phyloP scores from a whole-genome alignment of 1,139 yeast species.

The Lodderomyces orthopsilosis region DNA sequence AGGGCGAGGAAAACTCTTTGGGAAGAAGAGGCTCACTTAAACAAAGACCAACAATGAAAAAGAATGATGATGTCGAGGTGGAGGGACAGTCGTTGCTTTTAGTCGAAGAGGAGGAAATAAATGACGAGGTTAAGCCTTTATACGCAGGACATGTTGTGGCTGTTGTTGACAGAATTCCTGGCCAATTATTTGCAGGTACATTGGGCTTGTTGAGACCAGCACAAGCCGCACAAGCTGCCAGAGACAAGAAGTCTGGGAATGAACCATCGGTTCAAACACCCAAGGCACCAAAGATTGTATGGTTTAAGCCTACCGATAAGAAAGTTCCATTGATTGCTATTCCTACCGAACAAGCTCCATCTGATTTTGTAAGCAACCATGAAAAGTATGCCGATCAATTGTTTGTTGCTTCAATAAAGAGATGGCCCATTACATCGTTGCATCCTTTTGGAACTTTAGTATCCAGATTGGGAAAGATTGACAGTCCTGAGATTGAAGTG shows the following conservation, averaged over 20 bases:
- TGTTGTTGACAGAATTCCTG: constrained; percentile 94
- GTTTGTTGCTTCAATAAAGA: constrained; percentile 91
- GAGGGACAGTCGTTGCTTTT: constrained; percentile 92
- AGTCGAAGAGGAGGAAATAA: constrained; percentile 93
- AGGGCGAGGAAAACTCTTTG: constrained; percentile 35
- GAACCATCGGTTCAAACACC: constrained; percentile 49
- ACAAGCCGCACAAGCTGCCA: constrained; percentile 86
- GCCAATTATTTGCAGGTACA: constrained; percentile 92
- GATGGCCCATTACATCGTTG: constrained; percentile 98
- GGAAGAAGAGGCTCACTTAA: constrained; percentile 88
- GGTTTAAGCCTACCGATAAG: constrained; percentile 98
- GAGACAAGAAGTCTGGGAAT: constrained; percentile 58
- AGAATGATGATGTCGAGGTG: constrained; percentile 96
- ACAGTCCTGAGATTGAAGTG: constrained; percentile 75
- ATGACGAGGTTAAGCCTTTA: constrained; percentile 87
- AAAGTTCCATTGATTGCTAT: constrained; percentile 96
- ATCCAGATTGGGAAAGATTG: constrained; percentile 80
- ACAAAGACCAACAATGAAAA: constrained; percentile 97
- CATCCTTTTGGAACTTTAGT: constrained; percentile 97
- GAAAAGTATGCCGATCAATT: constrained; percentile 76
- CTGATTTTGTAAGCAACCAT: constrained; percentile 90
- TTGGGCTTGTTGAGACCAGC: constrained; percentile 92
- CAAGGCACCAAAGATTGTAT: constrained; percentile 85
- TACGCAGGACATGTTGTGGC: constrained; percentile 99
- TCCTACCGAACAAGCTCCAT: constrained; percentile 97